Percentiles rank a stretch among this genome's conserved stretches.
Evolutionary conservation across 2,329 filamentous ascomycete species (phyloP).

Genomic region (Ophiostoma quercus): DNA sequence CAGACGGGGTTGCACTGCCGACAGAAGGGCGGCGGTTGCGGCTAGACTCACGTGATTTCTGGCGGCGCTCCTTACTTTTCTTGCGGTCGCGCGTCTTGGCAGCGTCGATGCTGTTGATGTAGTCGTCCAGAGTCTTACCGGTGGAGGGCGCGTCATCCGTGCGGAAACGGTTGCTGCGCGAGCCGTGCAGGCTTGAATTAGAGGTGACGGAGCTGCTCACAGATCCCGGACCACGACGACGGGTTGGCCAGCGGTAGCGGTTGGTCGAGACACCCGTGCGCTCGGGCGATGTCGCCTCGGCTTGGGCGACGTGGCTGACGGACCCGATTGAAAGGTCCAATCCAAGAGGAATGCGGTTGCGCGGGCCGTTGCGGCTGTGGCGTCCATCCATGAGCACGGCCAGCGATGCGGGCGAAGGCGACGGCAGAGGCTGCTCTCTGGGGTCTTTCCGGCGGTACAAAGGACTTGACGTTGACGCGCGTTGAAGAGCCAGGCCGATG

Average conservation of each 20-base stretch:
- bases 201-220: conserved; percentile 55
- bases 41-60: conserved; percentile 43
- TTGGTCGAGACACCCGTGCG: conserved; percentile 50
- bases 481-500: conserved; percentile 48
- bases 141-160: conserved; percentile 48
- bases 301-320: conserved; percentile 41
- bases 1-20: conserved; percentile 20
- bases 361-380: conserved; percentile 62
- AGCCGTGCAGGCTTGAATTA: conserved; percentile 43
- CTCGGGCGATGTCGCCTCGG: conserved; percentile 54
- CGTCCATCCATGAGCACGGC: conserved; percentile 56
- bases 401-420: conserved; percentile 61
- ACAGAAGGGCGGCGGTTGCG: conserved; percentile 30
- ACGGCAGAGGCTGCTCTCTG: conserved; percentile 56
- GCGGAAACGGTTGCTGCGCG: conserved; percentile 40
- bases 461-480: conserved; percentile 63
- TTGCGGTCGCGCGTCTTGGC: conserved; percentile 59
- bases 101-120: conserved; percentile 79
- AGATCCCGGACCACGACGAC: conserved; percentile 51
- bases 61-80: conserved; percentile 46
- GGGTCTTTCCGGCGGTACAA: conserved; percentile 48
- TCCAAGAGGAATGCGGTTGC: conserved; percentile 71
- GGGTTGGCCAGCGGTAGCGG: conserved; percentile 51
- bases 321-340: conserved; percentile 48
- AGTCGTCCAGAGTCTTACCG: conserved; percentile 68